Percentiles rank a stretch among this genome's conserved stretches.
Evolutionary conservation across 768 basidiomycete genomes (phyloP).

Genomic region (Suillus spraguei): DNA sequence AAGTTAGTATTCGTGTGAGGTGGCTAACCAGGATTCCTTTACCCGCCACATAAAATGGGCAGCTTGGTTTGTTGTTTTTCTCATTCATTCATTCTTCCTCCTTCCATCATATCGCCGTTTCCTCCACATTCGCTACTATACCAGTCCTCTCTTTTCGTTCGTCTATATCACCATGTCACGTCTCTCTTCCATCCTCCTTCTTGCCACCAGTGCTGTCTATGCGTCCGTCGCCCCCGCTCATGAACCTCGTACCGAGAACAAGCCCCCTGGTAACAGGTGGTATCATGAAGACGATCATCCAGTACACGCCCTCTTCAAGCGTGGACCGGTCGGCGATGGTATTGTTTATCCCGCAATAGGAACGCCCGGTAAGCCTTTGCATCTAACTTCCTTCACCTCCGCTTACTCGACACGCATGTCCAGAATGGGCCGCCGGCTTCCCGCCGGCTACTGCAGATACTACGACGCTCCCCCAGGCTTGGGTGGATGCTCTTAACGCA

Average conservation of each 20-base stretch:
- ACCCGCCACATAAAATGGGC: conserved; percentile 29
- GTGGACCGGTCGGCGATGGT: conserved; percentile 48
- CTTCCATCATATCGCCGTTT: conserved; percentile 44
- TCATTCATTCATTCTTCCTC: conserved; percentile 29
- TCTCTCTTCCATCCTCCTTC: conserved; percentile 26
- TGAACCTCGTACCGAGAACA: conserved; percentile 22
- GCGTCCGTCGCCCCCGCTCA: conserved; percentile 23
- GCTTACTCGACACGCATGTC: conserved; percentile 3
- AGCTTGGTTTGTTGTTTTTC: conserved; percentile 11
- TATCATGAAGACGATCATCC: conserved; percentile 64
- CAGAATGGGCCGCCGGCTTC: conserved; percentile 67
- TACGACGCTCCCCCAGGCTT: conserved; percentile 57
- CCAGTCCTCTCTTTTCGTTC: conserved; percentile 9
- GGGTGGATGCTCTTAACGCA: conserved; percentile 70
- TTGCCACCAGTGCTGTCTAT: conserved; percentile 25
- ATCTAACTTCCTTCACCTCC: background rate
- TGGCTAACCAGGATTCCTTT: conserved; percentile 29
- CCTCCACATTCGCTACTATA: conserved; percentile 5
- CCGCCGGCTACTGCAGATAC: conserved; percentile 56
- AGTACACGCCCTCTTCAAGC: conserved; percentile 63
- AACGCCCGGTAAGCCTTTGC: conserved; percentile 48
- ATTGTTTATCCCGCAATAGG: conserved; percentile 56
- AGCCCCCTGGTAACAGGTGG: conserved; percentile 47
- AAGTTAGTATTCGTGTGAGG: conserved; percentile 18
- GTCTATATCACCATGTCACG: conserved; percentile 26